phyloP scores from a whole-genome alignment of 164 flowering plant species.

The Vitis rotundifolia region DNA sequence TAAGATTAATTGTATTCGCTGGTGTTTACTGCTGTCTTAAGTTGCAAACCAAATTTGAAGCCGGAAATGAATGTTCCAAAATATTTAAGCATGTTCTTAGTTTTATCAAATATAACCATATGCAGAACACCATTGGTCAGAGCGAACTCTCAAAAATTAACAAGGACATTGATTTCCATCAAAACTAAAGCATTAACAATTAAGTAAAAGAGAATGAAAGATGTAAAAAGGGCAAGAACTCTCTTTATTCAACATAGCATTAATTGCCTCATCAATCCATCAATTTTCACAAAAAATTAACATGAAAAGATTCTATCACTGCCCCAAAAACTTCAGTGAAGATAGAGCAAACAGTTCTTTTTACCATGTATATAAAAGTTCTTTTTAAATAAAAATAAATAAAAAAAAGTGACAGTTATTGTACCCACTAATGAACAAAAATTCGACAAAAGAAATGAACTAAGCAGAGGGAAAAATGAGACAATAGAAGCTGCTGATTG shows the following conservation, averaged over 20 bases:
- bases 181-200: too few relatives aligned
- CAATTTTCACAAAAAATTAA: neutral
- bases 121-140: neutral
- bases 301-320: neutral
- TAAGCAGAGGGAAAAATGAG: neutral
- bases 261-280: neutral
- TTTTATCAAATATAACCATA: neutral
- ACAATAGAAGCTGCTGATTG: neutral
- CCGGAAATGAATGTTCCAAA: too few relatives aligned
- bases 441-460: neutral
- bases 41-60: too few relatives aligned
- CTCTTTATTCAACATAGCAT: neutral
- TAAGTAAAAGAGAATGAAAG: too few relatives aligned
- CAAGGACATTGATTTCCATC: too few relatives aligned
- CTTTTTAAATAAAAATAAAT: too few relatives aligned
- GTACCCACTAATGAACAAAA: neutral
- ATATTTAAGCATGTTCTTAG: neutral
- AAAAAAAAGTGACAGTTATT: neutral
- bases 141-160: neutral
- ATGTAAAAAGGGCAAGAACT: neutral
- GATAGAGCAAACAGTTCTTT: neutral
- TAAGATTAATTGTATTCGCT: too few relatives aligned
- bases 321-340: neutral
- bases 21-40: too few relatives aligned
- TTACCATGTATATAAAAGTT: too few relatives aligned